A percentile compares a stretch with the other conserved stretches of the same genome.
phyloP scores from a whole-genome alignment of 2,329 filamentous ascomycete genomes.

The Penicillium aurantiogriseum region DNA sequence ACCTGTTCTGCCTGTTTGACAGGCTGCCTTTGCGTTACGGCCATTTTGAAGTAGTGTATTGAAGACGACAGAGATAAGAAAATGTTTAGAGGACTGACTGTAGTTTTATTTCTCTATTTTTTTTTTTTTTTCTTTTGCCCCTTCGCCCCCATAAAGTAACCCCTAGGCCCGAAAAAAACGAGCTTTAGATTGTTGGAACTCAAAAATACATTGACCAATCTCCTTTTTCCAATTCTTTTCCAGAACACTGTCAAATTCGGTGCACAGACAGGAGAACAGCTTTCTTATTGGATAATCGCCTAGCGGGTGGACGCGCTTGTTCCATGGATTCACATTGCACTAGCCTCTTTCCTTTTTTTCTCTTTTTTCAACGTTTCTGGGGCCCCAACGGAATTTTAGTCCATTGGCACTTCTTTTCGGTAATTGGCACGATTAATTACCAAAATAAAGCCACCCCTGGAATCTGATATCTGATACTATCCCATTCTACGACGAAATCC shows the following conservation, averaged over 20 bases:
- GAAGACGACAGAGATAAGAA: background rate
- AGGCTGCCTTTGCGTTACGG: constrained; percentile 3
- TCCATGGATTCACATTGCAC: constrained; percentile 5
- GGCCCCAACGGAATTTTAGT: constrained; percentile 3
- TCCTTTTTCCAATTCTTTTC: constrained; percentile 6
- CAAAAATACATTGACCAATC: constrained; percentile 1
- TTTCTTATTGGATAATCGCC: background rate
- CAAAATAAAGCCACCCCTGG: background rate
- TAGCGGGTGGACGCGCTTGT: constrained; percentile 1
- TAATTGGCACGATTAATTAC: too few relatives aligned
- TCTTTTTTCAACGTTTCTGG: constrained; percentile 6
- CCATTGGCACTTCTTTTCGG: background rate
- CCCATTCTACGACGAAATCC: background rate
- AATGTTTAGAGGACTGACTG: background rate
- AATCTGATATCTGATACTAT: background rate
- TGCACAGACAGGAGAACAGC: background rate
- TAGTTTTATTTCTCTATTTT: constrained; percentile 2
- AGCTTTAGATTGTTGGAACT: constrained; percentile 5
- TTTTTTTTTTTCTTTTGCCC: background rate
- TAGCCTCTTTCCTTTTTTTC: background rate
- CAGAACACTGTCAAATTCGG: constrained; percentile 9
- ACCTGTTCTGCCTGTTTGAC: constrained; percentile 7
- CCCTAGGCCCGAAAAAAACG: constrained; percentile 2
- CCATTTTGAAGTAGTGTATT: constrained; percentile 1
- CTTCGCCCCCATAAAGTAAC: constrained; percentile 5